phyloP scores from a whole-genome alignment of 202 grass and related monocot genomes.

The Elaeis oleifera region DNA sequence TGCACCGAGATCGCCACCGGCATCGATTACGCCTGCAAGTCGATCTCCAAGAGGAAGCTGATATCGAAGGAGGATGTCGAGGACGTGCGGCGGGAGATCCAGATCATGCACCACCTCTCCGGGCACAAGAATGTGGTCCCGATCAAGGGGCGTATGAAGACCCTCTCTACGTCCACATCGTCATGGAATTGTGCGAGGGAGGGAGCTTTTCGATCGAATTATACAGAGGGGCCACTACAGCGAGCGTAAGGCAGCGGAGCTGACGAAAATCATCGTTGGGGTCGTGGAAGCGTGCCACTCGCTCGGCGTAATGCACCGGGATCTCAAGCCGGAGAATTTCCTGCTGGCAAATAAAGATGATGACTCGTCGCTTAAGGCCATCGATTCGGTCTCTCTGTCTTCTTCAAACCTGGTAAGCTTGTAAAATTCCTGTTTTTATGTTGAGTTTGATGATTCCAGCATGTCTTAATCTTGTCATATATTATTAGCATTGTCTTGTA shows the following conservation, averaged over 20 bases:
- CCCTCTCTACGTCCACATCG: conserved; percentile 47
- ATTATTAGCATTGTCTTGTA: no score
- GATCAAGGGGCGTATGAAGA: conserved; percentile 88
- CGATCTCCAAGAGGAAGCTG: conserved; percentile 71
- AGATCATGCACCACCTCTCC: conserved; percentile 89
- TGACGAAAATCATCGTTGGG: conserved; percentile 77
- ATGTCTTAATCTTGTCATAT: no score
- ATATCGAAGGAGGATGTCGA: conserved; percentile 62
- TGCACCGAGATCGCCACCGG: conserved; percentile 77
- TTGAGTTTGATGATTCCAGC: background rate
- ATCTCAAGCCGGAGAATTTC: conserved; percentile 97
- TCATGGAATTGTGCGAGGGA: conserved; percentile 85
- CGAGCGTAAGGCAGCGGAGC: conserved; percentile 68
- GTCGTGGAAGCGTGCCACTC: conserved; percentile 84
- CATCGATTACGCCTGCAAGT: conserved; percentile 77
- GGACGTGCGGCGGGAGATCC: conserved; percentile 75
- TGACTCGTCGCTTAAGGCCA: conserved; percentile 84
- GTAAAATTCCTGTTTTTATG: background rate
- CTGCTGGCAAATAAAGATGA: conserved; percentile 67
- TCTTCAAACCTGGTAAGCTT: conserved; percentile 69
- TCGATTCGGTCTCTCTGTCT: conserved; percentile 89
- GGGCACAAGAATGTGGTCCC: conserved; percentile 83
- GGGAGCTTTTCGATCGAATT: conserved; percentile 92
- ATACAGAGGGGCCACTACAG: conserved; percentile 63
- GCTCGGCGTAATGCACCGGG: conserved; percentile 91